A percentile compares a stretch with the other conserved stretches of the same genome.
These are phyloP conservation scores for Salix brachista DNA, from an alignment of 345 rosid genomes.

Conservation along the genomic window DNA sequence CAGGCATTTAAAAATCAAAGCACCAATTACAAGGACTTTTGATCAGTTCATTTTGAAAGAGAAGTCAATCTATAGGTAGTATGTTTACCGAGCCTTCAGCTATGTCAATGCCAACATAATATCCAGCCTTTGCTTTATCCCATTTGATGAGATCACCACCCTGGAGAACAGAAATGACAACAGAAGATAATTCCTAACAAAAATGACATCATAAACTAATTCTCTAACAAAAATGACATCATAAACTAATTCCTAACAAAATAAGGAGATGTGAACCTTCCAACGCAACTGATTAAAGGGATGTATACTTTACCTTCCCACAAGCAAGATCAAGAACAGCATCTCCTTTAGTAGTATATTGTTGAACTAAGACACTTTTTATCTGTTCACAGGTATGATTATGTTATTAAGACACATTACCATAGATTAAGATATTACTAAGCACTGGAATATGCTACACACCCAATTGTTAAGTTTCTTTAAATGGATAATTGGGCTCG, in stretches of 20 bases:
- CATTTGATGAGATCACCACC: conserved; percentile 99
- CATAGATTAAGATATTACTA: background rate
- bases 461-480: conserved; percentile 98
- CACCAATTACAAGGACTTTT: background rate
- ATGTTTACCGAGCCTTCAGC: conserved; percentile 94
- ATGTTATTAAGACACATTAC: background rate
- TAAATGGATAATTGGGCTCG: conserved; percentile 92
- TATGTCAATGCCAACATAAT: conserved; percentile 91
- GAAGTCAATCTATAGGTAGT: background rate
- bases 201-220: background rate
- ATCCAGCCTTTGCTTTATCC: conserved; percentile 91
- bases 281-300: background rate
- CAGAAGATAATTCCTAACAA: background rate
- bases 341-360: conserved; percentile 77
- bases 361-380: conserved; percentile 94
- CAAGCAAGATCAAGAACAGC: conserved; percentile 97
- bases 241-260: background rate
- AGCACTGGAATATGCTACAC: conserved; percentile 8
- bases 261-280: background rate
- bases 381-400: conserved; percentile 45
- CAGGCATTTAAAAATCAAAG: background rate
- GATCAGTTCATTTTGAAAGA: background rate
- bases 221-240: background rate
- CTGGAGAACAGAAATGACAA: conserved; percentile 28
- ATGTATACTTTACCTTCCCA: conserved; percentile 59